Evolutionary conservation across 1,284 basidiomycete genomes (phyloP).

Genomic region (Ganoderma lingzhi): DNA sequence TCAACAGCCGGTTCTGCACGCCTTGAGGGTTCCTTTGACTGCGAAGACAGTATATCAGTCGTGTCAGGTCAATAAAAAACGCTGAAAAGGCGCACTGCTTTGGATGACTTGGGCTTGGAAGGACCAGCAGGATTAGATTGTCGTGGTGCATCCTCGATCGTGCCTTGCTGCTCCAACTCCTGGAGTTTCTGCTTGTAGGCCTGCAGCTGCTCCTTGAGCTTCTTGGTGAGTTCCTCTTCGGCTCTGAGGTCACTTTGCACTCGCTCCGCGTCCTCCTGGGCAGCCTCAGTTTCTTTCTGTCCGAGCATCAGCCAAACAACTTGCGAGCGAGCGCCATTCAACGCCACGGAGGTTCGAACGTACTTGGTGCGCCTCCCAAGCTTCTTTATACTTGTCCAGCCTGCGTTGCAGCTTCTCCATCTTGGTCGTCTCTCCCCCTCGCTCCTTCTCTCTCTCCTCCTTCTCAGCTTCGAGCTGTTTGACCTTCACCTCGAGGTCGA

Average conservation of each 20-base stretch:
- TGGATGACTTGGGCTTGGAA: constrained; percentile 12
- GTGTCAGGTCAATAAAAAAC: neutral
- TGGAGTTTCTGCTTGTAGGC: constrained; percentile 35
- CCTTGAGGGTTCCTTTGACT: constrained; percentile 9
- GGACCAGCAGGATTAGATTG: constrained; percentile 1
- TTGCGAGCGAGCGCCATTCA: neutral
- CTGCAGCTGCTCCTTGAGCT: constrained; percentile 53
- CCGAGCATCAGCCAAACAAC: constrained; percentile 1
- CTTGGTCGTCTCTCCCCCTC: constrained; percentile 32
- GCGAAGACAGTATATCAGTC: neutral
- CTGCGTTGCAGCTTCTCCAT: constrained; percentile 36
- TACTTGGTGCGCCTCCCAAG: constrained; percentile 30
- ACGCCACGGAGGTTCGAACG: constrained; percentile 5
- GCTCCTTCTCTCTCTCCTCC: constrained; percentile 44
- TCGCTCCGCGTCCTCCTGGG: constrained; percentile 42
- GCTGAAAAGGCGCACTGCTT: constrained; percentile 8
- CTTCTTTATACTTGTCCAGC: constrained; percentile 36
- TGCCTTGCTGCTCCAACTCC: constrained; percentile 25
- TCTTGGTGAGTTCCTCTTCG: constrained; percentile 46
- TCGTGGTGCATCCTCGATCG: constrained; percentile 13
- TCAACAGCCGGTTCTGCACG: constrained; percentile 5
- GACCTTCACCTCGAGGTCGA: constrained; percentile 64
- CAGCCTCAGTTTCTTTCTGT: constrained; percentile 45
- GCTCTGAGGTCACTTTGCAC: constrained; percentile 42
- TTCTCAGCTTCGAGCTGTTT: constrained; percentile 54